Base-by-base conservation (phyloP, 805 yeast species). In the Lipomyces yamadae region DNA sequence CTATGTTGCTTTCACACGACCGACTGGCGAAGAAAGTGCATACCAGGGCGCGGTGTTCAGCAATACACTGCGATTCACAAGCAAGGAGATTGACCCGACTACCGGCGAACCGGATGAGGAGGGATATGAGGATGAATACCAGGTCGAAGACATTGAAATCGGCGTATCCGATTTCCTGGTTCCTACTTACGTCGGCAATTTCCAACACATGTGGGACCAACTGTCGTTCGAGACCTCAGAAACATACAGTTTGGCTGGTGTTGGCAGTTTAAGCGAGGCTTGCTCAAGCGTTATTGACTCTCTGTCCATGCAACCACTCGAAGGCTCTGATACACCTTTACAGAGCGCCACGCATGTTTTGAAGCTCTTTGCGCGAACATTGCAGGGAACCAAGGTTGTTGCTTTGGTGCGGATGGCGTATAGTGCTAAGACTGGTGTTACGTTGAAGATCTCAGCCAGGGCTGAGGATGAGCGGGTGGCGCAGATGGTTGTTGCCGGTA, bases 51-150 rank as follows among this genome's bases (percentile, higher is more conserved):
- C 81, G 29, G 79, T 80, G 56, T 86, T 94, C 73, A 83, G 84
- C 57, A 90, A 89, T 77, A 85, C 86, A 6, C 81, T 94, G 68
- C 83, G 88, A 30, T 94, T 89, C 81, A 86, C 88, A 24, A 84
- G 92, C 59, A 89, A 87, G 78, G 98, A 94, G 76, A 81, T 90
- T 71, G 89, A 91, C 72, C 88, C 91, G 58, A 83, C 85, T 8
- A 88, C 92, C 15, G 87, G 88, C 29, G 85, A 84, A 69, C 70
- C 73, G 7, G 88, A 85, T 57, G 91, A 87, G 57, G 96, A 89
- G 71, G 98, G 97, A 18, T 91, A 88, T 83, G 90, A 89, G 71
- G 98, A 95, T 78, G 97, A 93, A 78, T 95, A 94, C 79, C 95
- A 89, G 76, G 85, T 95, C 71, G 98, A 92, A 78, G 89, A 88